Conservation (phyloP, 2,329 filamentous ascomycete genomes). For the Xylariaceae sp. region DNA sequence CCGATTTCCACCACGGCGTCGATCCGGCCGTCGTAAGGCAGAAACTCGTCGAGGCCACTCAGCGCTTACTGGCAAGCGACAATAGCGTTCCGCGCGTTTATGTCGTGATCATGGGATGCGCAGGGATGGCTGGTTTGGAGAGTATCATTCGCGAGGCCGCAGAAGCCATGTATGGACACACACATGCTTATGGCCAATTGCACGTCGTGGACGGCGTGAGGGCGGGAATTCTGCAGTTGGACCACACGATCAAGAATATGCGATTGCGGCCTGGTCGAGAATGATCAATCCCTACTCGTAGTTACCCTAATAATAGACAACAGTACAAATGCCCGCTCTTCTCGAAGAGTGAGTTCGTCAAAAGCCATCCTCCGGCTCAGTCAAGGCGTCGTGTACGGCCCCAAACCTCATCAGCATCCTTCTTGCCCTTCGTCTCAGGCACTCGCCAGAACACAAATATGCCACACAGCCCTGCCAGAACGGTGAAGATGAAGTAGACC, state of each 20-base stretch:
- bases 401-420: slow-evolving; percentile 87
- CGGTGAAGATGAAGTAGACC: slow-evolving; percentile 90
- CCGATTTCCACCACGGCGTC: slow-evolving; percentile 70
- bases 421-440: slow-evolving; percentile 85
- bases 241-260: slow-evolving; percentile 47
- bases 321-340: too few relatives aligned
- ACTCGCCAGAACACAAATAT: slow-evolving; percentile 70
- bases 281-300: too few relatives aligned
- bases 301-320: too few relatives aligned
- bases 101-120: slow-evolving; percentile 81
- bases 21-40: slow-evolving; percentile 58
- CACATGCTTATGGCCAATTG: slow-evolving; percentile 50
- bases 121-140: slow-evolving; percentile 85
- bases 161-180: slow-evolving; percentile 57
- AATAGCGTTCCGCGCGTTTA: slow-evolving; percentile 42
- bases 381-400: slow-evolving; percentile 58
- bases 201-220: slow-evolving; percentile 77
- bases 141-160: slow-evolving; percentile 69
- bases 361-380: slow-evolving; percentile 30
- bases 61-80: slow-evolving; percentile 54
- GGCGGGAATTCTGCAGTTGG: slow-evolving; percentile 61
- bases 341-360: too few relatives aligned
- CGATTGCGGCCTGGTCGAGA: slow-evolving; percentile 29
- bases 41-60: slow-evolving; percentile 68
- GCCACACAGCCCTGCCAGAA: slow-evolving; percentile 63